A percentile compares a stretch with the other conserved stretches of the same genome.
Conservation (phyloP, 306 rosid genomes). For the Geum urbanum region DNA sequence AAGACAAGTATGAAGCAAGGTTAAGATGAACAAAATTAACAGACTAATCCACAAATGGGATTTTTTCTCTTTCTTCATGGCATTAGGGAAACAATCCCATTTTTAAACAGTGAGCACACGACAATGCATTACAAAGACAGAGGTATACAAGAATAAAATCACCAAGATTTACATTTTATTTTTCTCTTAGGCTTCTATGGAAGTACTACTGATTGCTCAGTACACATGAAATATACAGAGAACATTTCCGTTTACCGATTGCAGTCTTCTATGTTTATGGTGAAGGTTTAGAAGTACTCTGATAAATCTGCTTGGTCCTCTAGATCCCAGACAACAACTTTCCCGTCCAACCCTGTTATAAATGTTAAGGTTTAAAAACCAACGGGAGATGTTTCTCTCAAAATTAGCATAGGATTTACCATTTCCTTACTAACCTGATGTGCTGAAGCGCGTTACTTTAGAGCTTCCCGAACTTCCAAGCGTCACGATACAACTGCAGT, state of each 20-base stretch:
- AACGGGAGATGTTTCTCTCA: slow-evolving; percentile 9
- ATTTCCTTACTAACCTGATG: slow-evolving; percentile 62
- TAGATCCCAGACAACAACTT: slow-evolving; percentile 79
- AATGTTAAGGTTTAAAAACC: slow-evolving; percentile 3
- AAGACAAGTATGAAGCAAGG: no score
- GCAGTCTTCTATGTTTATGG: slow-evolving; percentile 7
- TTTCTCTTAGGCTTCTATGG: slow-evolving; percentile 14
- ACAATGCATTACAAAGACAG: neutral
- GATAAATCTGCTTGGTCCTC: slow-evolving; percentile 67
- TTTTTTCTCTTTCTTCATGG: neutral
- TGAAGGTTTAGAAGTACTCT: slow-evolving; percentile 33
- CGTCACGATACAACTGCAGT: slow-evolving; percentile 69
- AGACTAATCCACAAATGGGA: neutral
- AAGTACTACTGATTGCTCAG: slow-evolving; percentile 22
- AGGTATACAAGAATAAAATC: slow-evolving; percentile 16
- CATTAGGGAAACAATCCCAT: neutral
- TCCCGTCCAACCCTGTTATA: slow-evolving; percentile 86
- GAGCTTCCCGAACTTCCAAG: slow-evolving; percentile 45
- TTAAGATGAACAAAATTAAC: neutral
- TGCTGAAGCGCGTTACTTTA: slow-evolving; percentile 69
- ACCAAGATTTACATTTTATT: slow-evolving; percentile 1
- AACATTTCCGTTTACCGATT: slow-evolving; percentile 15
- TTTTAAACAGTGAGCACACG: neutral
- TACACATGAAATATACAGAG: slow-evolving; percentile 21
- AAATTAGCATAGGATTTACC: neutral